Evolutionary conservation across 495 filamentous ascomycete genomes (phyloP).

Genomic region (Penicillium samsonianum): DNA sequence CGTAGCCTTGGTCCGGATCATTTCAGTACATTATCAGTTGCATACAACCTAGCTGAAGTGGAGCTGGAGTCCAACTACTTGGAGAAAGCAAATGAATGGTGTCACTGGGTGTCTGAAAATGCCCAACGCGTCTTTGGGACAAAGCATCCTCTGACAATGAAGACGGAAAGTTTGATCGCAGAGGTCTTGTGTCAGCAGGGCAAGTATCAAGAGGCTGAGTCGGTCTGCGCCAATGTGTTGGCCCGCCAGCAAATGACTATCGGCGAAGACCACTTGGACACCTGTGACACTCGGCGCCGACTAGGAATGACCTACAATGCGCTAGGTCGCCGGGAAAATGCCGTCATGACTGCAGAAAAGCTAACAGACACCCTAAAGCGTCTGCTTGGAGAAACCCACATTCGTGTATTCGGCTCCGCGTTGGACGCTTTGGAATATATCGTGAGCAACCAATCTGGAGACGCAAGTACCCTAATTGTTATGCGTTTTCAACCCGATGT

Average conservation of each 20-base stretch:
- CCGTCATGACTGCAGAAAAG: slow-evolving; percentile 30
- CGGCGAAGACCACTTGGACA: slow-evolving; percentile 40
- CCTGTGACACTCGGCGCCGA: slow-evolving; percentile 37
- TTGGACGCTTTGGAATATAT: slow-evolving; percentile 33
- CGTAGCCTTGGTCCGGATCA: slow-evolving; percentile 38
- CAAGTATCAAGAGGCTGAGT: slow-evolving; percentile 36
- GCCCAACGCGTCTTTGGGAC: slow-evolving; percentile 34
- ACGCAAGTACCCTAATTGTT: slow-evolving; percentile 1
- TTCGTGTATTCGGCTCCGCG: slow-evolving; percentile 24
- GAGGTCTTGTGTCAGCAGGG: slow-evolving; percentile 34
- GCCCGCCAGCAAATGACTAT: slow-evolving; percentile 43
- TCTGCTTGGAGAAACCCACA: slow-evolving; percentile 37
- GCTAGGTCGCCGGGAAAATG: slow-evolving; percentile 28
- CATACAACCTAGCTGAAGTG: slow-evolving; percentile 37
- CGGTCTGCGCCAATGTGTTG: slow-evolving; percentile 38
- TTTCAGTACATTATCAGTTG: slow-evolving; percentile 33
- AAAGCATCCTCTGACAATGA: slow-evolving; percentile 38
- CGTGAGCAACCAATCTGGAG: slow-evolving; percentile 24
- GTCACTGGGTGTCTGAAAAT: slow-evolving; percentile 38
- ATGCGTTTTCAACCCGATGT: slow-evolving; percentile 24
- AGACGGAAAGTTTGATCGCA: slow-evolving; percentile 35
- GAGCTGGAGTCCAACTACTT: slow-evolving; percentile 33
- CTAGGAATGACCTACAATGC: slow-evolving; percentile 30
- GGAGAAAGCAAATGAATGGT: slow-evolving; percentile 35
- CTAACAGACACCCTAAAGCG: slow-evolving; percentile 26